A percentile compares a stretch with the other conserved stretches of the same genome.
These are phyloP conservation scores for Trypanosomatidae sp. DNA, from an alignment of 208 protist genomes.

Conservation along the genomic window DNA sequence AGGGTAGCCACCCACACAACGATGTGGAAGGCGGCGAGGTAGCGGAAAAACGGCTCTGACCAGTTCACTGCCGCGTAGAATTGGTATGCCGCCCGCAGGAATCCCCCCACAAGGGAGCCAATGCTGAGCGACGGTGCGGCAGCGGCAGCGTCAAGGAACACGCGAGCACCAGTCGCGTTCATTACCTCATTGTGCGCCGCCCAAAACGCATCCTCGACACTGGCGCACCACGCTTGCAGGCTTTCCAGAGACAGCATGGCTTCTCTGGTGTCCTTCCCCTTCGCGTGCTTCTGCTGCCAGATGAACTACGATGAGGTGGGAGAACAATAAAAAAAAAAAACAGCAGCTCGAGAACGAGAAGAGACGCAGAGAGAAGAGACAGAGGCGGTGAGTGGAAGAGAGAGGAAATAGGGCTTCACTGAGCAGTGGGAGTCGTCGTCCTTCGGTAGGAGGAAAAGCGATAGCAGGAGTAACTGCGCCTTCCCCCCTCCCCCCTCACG, in stretches of 20 bases:
- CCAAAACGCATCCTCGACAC: conserved; percentile 23
- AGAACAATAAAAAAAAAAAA: not conserved
- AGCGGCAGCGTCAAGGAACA: not conserved
- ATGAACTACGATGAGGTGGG: not conserved
- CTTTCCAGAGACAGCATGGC: not conserved
- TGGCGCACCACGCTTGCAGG: conserved; percentile 6
- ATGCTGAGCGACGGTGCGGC: not conserved
- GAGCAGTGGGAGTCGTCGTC: not conserved
- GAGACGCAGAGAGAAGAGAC: not conserved
- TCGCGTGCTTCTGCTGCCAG: not conserved
- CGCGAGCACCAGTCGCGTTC: conserved; percentile 11
- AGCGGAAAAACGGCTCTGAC: conserved; percentile 74
- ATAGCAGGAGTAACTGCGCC: not conserved
- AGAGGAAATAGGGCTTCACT: not conserved
- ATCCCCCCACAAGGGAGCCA: not conserved
- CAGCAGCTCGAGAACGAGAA: not conserved
- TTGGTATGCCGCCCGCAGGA: conserved; percentile 12
- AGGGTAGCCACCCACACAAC: conserved; percentile 31
- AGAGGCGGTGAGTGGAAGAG: not conserved
- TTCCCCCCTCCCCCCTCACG: not conserved
- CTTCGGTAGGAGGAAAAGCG: not conserved
- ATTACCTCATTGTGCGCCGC: conserved; percentile 35
- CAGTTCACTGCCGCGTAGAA: conserved; percentile 68
- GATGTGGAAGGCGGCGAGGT: conserved; percentile 54
- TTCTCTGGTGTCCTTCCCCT: not conserved